Conservation (phyloP, 352 stramenopile species). For the Globisporangium paddicum region DNA sequence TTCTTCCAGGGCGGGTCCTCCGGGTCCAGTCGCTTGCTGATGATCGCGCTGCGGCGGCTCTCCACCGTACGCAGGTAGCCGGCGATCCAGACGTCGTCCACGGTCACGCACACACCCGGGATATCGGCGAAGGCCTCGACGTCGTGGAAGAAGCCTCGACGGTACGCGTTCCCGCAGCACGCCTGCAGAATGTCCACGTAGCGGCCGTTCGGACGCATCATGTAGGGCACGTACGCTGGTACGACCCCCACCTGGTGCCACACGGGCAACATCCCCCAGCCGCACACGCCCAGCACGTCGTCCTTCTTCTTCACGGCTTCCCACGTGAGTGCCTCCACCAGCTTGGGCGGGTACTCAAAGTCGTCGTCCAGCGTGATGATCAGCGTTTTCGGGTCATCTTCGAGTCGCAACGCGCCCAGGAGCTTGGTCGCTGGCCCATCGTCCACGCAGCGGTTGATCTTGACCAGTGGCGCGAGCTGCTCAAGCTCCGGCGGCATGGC, state of each 20-base stretch:
- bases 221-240: conserved; percentile 77
- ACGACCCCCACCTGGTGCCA: conserved; percentile 73
- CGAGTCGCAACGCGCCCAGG: conserved; percentile 53
- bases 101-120: conserved; percentile 62
- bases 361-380: conserved; percentile 84
- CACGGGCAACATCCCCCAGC: conserved; percentile 76
- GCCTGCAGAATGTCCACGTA: conserved; percentile 77
- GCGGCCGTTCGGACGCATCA: conserved; percentile 64
- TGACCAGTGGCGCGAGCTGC: conserved; percentile 41
- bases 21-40: conserved; percentile 77
- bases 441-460: conserved; percentile 71
- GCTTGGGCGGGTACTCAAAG: conserved; percentile 64
- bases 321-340: conserved; percentile 68
- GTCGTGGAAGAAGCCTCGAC: conserved; percentile 69
- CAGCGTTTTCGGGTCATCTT: conserved; percentile 52
- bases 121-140: conserved; percentile 66
- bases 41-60: conserved; percentile 47
- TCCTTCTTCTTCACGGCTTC: conserved; percentile 53
- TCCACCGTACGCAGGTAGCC: conserved; percentile 73
- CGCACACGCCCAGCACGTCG: conserved; percentile 64
- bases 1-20: conserved; percentile 64
- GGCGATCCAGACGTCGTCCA: conserved; percentile 82
- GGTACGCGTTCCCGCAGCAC: conserved; percentile 69
- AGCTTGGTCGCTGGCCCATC: conserved; percentile 79
- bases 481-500: conserved; percentile 43